Base-by-base conservation (phyloP, 768 basidiomycete genomes). In the Suillus brevipes region DNA sequence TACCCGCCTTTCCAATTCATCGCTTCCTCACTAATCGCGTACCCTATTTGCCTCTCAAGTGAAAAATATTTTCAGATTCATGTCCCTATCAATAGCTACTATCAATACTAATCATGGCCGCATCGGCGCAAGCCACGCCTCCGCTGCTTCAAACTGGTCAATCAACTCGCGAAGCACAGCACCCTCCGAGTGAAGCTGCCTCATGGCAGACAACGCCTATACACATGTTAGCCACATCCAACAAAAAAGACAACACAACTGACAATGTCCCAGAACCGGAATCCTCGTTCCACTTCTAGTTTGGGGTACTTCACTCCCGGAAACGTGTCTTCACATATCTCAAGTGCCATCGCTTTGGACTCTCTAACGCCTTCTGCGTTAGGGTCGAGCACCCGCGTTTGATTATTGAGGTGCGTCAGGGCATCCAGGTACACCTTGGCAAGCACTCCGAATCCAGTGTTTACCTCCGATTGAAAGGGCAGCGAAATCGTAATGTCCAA, bases 251-350 rank as follows among this genome's bases (percentile, higher is more conserved):
- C 43, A 31, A 31, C 3, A 31, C 31, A 31, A 87, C 95, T 80
- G 74, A 97, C 96, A 78, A 96, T 85, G 75, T 98, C 95, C 97
- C 97, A 99, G 83, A 99, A 99, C 72, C 97, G 84, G 83, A 99
- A 98, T 7, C 97, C 97, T 59, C 97, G 81, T 78, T 97, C 95
- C 65, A 99, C 91, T 83, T 99, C 97, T 66, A 81, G 80, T 78
- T 89, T 88, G 4, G 96, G 94, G 64, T 73, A 77, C 82, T 95
- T 97, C 70, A 99, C 93, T 25, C 93, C 95, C 23, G 90, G 86
- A 84, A 99, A 98, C 63, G 92, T 95, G 74, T 95, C 91, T 72
- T 98, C 95, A 74, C 96, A 92, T 70, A 97, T 89, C 67, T 91
- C 92, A 50, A 98, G 84, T 56, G 95, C 95, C 82, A 92, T 85